A percentile compares a stretch with the other conserved stretches of the same genome.
These are phyloP conservation scores for Carallia pectinifolia DNA, from an alignment of 345 rosid genomes.

Conservation along the genomic window DNA sequence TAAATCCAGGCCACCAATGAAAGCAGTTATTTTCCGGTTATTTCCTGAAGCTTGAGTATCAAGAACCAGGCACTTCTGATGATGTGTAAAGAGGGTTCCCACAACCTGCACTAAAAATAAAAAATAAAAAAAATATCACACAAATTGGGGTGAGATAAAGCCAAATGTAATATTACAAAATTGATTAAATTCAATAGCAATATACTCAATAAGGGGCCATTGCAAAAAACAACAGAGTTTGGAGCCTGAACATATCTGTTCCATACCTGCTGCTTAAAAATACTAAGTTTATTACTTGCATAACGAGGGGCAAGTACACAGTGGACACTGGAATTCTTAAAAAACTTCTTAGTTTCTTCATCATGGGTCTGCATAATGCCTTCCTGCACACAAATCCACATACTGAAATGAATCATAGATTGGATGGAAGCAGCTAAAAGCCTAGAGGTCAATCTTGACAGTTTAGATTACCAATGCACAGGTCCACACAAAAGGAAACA, in stretches of 20 bases:
- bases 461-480: too few relatives aligned
- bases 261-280: conserved; percentile 67
- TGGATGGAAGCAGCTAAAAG: background rate
- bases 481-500: too few relatives aligned
- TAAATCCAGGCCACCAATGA: conserved; percentile 66
- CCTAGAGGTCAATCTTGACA: background rate
- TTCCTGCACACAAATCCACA: conserved; percentile 38
- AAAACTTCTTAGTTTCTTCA: conserved; percentile 65
- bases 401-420: conserved; percentile 13
- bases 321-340: conserved; percentile 51
- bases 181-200: background rate
- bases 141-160: conserved; percentile 7
- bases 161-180: background rate
- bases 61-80: conserved; percentile 65
- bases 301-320: conserved; percentile 75
- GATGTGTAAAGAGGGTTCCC: conserved; percentile 73
- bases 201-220: too few relatives aligned
- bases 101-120: conserved; percentile 61
- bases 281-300: conserved; percentile 66
- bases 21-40: conserved; percentile 60
- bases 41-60: conserved; percentile 58
- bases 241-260: conserved; percentile 12
- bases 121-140: background rate
- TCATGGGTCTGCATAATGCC: conserved; percentile 85
- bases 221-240: background rate